These are phyloP conservation scores for Boletus reticulatus DNA, from an alignment of 768 basidiomycete genomes.

Conservation along the genomic window DNA sequence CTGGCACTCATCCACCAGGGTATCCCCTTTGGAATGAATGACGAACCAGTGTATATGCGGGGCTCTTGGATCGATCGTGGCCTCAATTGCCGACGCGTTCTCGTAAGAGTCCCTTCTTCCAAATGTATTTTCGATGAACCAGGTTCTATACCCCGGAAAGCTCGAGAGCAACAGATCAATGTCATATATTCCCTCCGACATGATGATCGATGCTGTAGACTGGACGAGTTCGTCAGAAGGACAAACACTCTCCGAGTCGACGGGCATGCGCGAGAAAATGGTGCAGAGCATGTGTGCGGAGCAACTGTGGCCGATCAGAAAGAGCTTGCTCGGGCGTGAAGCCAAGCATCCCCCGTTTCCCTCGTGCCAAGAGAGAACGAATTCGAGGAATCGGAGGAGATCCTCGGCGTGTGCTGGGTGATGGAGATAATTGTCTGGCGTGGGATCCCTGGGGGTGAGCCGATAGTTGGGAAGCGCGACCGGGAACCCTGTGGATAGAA, in stretches of 20 bases:
- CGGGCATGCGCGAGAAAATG: conserved; percentile 57
- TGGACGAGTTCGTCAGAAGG: conserved; percentile 43
- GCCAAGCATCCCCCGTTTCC: conserved; percentile 15
- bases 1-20: conserved; percentile 61
- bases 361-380: conserved; percentile 45
- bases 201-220: conserved; percentile 51
- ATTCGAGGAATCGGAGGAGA: conserved; percentile 57
- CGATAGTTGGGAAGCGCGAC: conserved; percentile 81
- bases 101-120: conserved; percentile 49
- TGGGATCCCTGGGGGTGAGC: conserved; percentile 50
- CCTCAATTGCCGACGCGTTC: conserved; percentile 43
- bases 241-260: conserved; percentile 27
- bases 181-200: conserved; percentile 81
- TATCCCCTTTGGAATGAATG: conserved; percentile 73
- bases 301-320: conserved; percentile 78
- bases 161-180: conserved; percentile 58
- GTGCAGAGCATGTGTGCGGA: conserved; percentile 77
- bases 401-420: conserved; percentile 77
- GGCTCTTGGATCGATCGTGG: conserved; percentile 35
- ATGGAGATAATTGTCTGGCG: conserved; percentile 37
- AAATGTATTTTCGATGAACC: conserved; percentile 71
- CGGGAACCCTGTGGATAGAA: conserved; percentile 44
- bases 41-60: conserved; percentile 60
- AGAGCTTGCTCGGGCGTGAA: conserved; percentile 44
- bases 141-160: conserved; percentile 65